Base-by-base conservation (phyloP, 768 basidiomycete species). In the Galerina marginata region DNA sequence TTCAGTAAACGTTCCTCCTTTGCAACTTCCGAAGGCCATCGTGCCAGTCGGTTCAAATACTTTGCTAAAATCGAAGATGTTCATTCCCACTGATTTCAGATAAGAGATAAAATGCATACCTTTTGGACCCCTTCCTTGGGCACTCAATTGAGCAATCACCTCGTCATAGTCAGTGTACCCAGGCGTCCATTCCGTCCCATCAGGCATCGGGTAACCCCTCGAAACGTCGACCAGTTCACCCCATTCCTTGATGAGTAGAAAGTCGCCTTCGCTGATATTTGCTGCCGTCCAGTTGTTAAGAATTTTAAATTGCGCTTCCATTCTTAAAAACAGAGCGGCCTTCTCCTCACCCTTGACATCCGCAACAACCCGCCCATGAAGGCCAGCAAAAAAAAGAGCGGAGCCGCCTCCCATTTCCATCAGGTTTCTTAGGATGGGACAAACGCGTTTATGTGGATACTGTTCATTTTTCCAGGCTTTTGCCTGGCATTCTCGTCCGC, bases 21-120 rank as follows among this genome's bases (percentile, higher is more conserved):
- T 9, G 49, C 56, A 6, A 62, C 51, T 33, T 62, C 60, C 3
- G 56, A 62, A 14, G 61, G 61, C 57, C 61, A 62, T 25, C 61
- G 44, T 33, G 45, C 52, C 10, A 62, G 53, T 11, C 57, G 48
- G 33, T 62, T 58, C 9, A 62, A n/a, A 25, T 44, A 58, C 12
- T 48, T 47, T 1, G 56, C 52, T 62, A 16, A 6, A 48, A 33
- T 33, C 2, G 29, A 33, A 4, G 29, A 5, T 33, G 7, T 33
- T 33, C 7, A 33, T 33, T 33, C 7, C 5, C 29, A 33, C 7
- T 33, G 29, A 33, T 33, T 33, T 7, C 10, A 26, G 14, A 20
- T 20, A 54, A 46, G 9, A n/a, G 43, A 38, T 6, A 16, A 37
- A 16, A 46, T 33, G 47, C 38, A 25, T 40, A 54, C 37, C n/a